Evolutionary conservation across 2,329 filamentous ascomycete species (phyloP).

Genomic region (Coniochaeta sp.): DNA sequence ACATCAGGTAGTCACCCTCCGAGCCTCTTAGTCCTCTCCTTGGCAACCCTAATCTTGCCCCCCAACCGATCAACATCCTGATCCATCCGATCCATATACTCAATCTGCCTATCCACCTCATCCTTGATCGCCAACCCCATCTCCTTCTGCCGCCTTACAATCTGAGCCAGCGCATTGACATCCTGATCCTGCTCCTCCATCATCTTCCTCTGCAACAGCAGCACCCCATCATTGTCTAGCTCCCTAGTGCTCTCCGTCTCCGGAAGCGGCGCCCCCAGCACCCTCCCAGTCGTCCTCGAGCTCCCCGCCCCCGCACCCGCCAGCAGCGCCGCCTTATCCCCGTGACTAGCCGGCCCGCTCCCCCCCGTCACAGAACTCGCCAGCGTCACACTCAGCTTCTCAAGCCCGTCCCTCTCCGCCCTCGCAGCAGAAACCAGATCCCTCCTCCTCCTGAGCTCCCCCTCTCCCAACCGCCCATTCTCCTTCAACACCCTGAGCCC

Average conservation of each 20-base stretch:
- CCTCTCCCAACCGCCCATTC: slow-evolving; percentile 54
- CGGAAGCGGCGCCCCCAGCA: slow-evolving; percentile 63
- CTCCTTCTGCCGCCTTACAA: slow-evolving; percentile 66
- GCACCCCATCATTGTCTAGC: slow-evolving; percentile 65
- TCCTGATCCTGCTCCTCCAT: slow-evolving; percentile 70
- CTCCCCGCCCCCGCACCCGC: slow-evolving; percentile 23
- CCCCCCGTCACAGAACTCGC: slow-evolving; percentile 17
- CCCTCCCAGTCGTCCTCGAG: slow-evolving; percentile 44
- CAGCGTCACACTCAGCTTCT: slow-evolving; percentile 59
- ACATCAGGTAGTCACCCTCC: slow-evolving; percentile 10
- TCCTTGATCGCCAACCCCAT: slow-evolving; percentile 71
- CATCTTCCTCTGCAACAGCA: slow-evolving; percentile 66
- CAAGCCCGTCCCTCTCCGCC: slow-evolving; percentile 69
- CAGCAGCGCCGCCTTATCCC: slow-evolving; percentile 42
- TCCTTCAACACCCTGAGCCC: slow-evolving; percentile 54
- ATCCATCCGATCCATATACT: slow-evolving; percentile 60
- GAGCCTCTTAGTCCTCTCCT: slow-evolving; percentile 62
- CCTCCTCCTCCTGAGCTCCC: slow-evolving; percentile 63
- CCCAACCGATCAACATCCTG: slow-evolving; percentile 58
- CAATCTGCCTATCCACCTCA: slow-evolving; percentile 64
- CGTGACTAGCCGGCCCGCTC: slow-evolving; percentile 36
- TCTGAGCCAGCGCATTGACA: slow-evolving; percentile 58
- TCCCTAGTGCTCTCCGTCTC: slow-evolving; percentile 74
- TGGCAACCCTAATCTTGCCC: slow-evolving; percentile 66
- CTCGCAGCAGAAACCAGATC: slow-evolving; percentile 63